These are phyloP conservation scores for Zoysia matrella DNA, from an alignment of 202 grass and related monocot genomes.

Conservation along the genomic window DNA sequence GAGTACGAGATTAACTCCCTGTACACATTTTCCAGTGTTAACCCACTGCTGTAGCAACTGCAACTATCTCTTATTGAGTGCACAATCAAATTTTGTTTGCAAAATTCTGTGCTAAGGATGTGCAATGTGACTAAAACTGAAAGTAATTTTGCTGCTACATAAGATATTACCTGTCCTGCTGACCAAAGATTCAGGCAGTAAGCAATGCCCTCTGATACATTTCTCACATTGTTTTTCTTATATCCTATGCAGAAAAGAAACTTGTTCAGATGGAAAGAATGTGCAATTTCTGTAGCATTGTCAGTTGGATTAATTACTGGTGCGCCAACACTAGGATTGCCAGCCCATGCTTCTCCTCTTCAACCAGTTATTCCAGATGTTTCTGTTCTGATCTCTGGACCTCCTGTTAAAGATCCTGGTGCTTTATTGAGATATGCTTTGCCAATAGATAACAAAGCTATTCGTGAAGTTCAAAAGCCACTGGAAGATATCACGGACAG, in stretches of 20 bases:
- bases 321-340: conserved; percentile 45
- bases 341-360: conserved; percentile 60
- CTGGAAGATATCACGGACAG: conserved; percentile 94
- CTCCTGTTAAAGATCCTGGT: conserved; percentile 97
- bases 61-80: neutral
- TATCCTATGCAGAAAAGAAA: conserved; percentile 60
- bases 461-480: conserved; percentile 95
- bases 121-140: neutral
- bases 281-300: conserved; percentile 79
- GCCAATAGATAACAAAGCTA: conserved; percentile 94
- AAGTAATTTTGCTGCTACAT: conserved; percentile 6
- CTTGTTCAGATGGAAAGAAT: conserved; percentile 71
- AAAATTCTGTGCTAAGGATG: neutral
- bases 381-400: conserved; percentile 95
- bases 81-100: neutral
- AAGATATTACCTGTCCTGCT: neutral
- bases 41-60: too few relatives aligned
- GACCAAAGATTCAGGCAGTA: neutral
- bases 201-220: neutral
- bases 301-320: conserved; percentile 75
- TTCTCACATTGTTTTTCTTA: conserved; percentile 24
- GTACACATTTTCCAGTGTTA: too few relatives aligned
- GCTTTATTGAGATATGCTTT: conserved; percentile 96
- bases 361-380: conserved; percentile 77
- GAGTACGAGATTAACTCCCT: too few relatives aligned